Evolutionary conservation across 345 rosid species (phyloP).

Genomic region (Hirschfeldia incana): DNA sequence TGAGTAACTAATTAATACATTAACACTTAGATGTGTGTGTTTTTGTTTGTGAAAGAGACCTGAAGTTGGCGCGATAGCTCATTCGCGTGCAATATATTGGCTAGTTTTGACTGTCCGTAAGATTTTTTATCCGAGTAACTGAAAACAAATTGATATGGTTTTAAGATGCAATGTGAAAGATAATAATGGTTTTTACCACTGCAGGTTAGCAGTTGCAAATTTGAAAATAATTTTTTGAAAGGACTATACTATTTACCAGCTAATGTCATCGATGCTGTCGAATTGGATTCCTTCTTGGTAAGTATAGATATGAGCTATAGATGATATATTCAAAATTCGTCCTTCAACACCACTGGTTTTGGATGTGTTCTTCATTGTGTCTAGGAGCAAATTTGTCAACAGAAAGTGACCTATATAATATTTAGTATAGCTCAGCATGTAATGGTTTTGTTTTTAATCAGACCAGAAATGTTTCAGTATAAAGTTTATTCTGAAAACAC

Average conservation of each 20-base stretch:
- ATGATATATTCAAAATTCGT: slow-evolving; percentile 79
- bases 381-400: slow-evolving; percentile 78
- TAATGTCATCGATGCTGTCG: slow-evolving; percentile 55
- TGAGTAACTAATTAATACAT: neutral
- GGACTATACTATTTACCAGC: slow-evolving; percentile 16
- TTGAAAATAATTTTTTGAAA: neutral
- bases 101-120: slow-evolving; percentile 91
- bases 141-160: neutral
- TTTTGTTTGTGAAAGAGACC: slow-evolving; percentile 43
- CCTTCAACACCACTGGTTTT: slow-evolving; percentile 66
- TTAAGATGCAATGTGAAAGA: neutral
- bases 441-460: neutral
- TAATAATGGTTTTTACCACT: neutral
- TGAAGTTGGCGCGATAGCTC: slow-evolving; percentile 84
- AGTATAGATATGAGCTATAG: slow-evolving; percentile 74
- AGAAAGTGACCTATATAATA: slow-evolving; percentile 90
- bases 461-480: neutral
- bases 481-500: neutral
- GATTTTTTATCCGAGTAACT: slow-evolving; percentile 86
- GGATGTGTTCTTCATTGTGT: slow-evolving; percentile 75
- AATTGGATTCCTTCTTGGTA: slow-evolving; percentile 66
- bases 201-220: neutral
- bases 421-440: neutral
- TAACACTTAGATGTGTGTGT: neutral
- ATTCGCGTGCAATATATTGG: slow-evolving; percentile 79